These are phyloP conservation scores for Lactifluus subvellereus DNA, from an alignment of 768 basidiomycete species.

Conservation along the genomic window DNA sequence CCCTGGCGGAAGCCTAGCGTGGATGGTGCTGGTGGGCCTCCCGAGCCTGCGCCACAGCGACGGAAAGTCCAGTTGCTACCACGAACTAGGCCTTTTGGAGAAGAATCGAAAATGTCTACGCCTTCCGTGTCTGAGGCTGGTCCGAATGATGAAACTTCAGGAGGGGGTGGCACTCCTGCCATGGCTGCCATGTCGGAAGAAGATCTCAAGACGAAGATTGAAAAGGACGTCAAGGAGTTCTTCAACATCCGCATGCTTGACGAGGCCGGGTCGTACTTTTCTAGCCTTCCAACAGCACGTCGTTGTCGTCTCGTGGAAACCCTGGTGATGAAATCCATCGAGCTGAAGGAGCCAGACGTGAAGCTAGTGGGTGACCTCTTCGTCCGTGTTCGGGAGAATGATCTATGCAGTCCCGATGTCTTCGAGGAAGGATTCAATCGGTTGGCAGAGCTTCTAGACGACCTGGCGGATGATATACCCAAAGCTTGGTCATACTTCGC, in stretches of 20 bases:
- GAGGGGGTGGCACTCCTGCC: constrained; percentile 27
- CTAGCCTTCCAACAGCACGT: constrained; percentile 57
- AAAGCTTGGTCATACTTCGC: constrained; percentile 75
- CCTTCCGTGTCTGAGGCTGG: constrained; percentile 46
- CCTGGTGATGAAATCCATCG: constrained; percentile 66
- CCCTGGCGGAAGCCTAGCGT: constrained; percentile 47
- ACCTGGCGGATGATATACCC: constrained; percentile 86
- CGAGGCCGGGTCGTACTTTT: constrained; percentile 86
- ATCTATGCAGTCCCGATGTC: constrained; percentile 47
- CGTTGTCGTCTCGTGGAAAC: constrained; percentile 67
- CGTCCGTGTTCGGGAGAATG: constrained; percentile 51
- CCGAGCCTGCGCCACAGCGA: constrained; percentile 51
- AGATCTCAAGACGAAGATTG: constrained; percentile 68
- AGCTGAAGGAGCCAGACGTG: constrained; percentile 78
- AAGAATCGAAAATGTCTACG: constrained; percentile 34
- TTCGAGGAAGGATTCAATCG: constrained; percentile 73
- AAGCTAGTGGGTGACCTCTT: constrained; percentile 75
- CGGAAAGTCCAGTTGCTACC: constrained; percentile 71
- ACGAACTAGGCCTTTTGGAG: constrained; percentile 60
- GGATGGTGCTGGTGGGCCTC: constrained; percentile 41
- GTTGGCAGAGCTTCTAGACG: constrained; percentile 74
- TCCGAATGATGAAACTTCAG: constrained; percentile 43
- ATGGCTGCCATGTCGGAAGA: constrained; percentile 52
- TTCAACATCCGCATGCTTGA: constrained; percentile 77
- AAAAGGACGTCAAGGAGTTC: constrained; percentile 81